Percentiles rank a stretch among this genome's conserved stretches.
phyloP scores from a whole-genome alignment of 352 stramenopile genomes.

The Thraustotheca clavata region DNA sequence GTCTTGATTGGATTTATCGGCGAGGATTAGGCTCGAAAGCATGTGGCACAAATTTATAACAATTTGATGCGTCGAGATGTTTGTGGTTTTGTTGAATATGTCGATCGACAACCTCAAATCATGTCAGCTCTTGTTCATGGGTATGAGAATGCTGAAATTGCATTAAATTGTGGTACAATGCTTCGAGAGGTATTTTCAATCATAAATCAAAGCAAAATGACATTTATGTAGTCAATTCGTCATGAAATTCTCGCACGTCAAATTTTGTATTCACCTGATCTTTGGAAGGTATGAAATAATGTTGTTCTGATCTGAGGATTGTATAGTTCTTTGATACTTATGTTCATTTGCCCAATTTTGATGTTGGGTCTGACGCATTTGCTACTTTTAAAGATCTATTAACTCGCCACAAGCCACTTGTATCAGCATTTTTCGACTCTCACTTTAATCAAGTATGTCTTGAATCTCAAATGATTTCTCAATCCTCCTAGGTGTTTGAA shows the following conservation, averaged over 20 bases:
- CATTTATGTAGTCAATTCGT: conserved; percentile 47
- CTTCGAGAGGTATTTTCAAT: conserved; percentile 56
- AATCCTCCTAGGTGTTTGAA: conserved; percentile 47
- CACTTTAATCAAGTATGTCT: conserved; percentile 59
- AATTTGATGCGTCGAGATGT: conserved; percentile 86
- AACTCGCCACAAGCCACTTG: conserved; percentile 78
- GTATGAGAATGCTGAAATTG: conserved; percentile 83
- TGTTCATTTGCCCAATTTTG: conserved; percentile 87
- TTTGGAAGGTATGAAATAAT: conserved; percentile 51
- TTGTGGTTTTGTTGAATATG: conserved; percentile 70
- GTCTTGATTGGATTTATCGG: not conserved
- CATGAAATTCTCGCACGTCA: conserved; percentile 67
- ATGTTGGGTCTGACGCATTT: conserved; percentile 88
- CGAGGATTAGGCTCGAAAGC: conserved; percentile 48
- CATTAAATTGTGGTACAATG: conserved; percentile 86
- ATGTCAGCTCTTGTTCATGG: conserved; percentile 69
- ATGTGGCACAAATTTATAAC: conserved; percentile 83
- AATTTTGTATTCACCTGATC: conserved; percentile 65
- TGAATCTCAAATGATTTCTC: not conserved
- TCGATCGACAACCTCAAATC: conserved; percentile 57
- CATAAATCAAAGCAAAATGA: not conserved
- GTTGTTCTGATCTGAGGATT: not conserved
- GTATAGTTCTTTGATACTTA: conserved; percentile 81
- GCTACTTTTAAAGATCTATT: conserved; percentile 85
- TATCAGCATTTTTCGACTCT: conserved; percentile 72